These are phyloP conservation scores for Penicillium waksmanii DNA, from an alignment of 495 filamentous ascomycete genomes.

Conservation along the genomic window DNA sequence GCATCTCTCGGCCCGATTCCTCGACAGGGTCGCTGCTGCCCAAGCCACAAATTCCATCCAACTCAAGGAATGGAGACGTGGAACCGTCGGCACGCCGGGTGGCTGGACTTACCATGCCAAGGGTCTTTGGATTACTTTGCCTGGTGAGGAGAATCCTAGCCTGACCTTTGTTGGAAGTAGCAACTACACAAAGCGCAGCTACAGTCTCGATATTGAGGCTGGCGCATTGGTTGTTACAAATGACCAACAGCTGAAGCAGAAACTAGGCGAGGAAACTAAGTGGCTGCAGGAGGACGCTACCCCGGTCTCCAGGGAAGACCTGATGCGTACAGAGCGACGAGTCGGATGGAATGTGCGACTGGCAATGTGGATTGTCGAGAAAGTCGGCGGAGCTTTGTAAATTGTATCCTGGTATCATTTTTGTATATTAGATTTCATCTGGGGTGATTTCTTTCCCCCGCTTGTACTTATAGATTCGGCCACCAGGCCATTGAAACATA, in stretches of 20 bases:
- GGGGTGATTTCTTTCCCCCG: slow-evolving; percentile 3
- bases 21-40: slow-evolving; percentile 65
- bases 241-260: slow-evolving; percentile 71
- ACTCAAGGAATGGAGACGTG: slow-evolving; percentile 86
- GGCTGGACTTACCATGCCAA: slow-evolving; percentile 99
- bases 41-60: slow-evolving; percentile 65
- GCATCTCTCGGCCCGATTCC: slow-evolving; percentile 78
- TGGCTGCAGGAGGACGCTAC: slow-evolving; percentile 76
- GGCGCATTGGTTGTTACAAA: slow-evolving; percentile 83
- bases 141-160: slow-evolving; percentile 60
- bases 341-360: slow-evolving; percentile 84
- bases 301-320: slow-evolving; percentile 70
- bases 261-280: slow-evolving; percentile 74
- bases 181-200: slow-evolving; percentile 95
- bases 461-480: slow-evolving; percentile 22
- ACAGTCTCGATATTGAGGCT: slow-evolving; percentile 86
- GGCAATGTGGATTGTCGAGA: slow-evolving; percentile 86
- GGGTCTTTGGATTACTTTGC: slow-evolving; percentile 88
- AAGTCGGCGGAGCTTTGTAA: slow-evolving; percentile 71
- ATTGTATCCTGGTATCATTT: slow-evolving; percentile 6
- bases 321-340: slow-evolving; percentile 75
- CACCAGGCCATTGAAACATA: slow-evolving; percentile 9
- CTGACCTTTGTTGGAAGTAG: slow-evolving; percentile 86
- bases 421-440: slow-evolving; percentile 17
- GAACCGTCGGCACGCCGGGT: slow-evolving; percentile 73